Percentiles rank a stretch among this genome's conserved stretches.
phyloP scores from a whole-genome alignment of 192 early-diverging fungal species.

The Coemansia sp. region DNA sequence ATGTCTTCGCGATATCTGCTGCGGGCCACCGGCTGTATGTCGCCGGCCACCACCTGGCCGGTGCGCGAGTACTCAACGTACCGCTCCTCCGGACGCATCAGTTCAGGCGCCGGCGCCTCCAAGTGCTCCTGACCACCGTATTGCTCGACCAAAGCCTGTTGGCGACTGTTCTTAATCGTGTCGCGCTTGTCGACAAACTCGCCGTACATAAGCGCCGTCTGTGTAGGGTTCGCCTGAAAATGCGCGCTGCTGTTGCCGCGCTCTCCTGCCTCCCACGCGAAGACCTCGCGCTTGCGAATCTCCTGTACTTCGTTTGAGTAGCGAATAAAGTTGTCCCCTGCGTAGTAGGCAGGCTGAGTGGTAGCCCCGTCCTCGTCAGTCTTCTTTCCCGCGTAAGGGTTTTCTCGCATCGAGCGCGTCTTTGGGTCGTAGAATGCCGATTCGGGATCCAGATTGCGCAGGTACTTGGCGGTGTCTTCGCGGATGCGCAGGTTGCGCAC shows the following conservation, averaged over 20 bases:
- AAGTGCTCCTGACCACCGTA: constrained; percentile 98
- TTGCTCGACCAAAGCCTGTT: constrained; percentile 75
- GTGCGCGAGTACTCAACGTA: constrained; percentile 97
- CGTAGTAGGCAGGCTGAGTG: constrained; percentile 47
- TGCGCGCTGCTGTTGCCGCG: constrained; percentile 79
- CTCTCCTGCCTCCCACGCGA: constrained; percentile 91
- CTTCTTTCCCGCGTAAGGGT: constrained; percentile 75
- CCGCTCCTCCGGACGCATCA: constrained; percentile 88
- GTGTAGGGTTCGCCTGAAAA: constrained; percentile 93
- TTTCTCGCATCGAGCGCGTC: constrained; percentile 98
- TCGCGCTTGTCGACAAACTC: constrained; percentile 85
- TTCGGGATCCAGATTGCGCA: constrained; percentile 91
- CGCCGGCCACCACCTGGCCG: constrained; percentile 83
- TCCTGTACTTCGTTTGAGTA: constrained; percentile 84
- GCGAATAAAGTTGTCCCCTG: constrained; percentile 93
- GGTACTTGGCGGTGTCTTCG: constrained; percentile 99
- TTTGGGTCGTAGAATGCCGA: constrained; percentile 99
- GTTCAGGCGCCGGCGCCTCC: constrained; percentile 81
- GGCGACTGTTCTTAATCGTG: constrained; percentile 66
- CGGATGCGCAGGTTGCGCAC: constrained; percentile 97
- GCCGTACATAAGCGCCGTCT: constrained; percentile 85
- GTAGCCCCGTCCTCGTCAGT: constrained; percentile 16
- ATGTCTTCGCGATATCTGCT: constrained; percentile 94
- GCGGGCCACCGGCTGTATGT: constrained; percentile 65
- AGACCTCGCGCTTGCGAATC: constrained; percentile 80